Evolutionary conservation across 805 yeast genomes (phyloP).

Genomic region (Ogataea trehalophila): DNA sequence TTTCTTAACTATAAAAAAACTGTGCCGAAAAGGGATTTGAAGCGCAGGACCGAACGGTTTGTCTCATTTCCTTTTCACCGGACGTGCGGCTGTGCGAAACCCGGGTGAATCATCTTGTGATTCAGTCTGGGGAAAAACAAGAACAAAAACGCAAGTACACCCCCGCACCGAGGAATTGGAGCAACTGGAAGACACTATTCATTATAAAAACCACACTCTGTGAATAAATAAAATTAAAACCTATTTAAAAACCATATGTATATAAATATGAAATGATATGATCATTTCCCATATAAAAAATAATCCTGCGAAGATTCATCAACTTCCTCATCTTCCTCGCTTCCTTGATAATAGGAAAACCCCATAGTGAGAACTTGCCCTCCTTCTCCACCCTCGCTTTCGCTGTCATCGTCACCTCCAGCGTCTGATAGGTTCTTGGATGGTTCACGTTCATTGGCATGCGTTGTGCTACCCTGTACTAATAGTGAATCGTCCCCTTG

Average conservation of each 20-base stretch:
- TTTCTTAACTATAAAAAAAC: no score
- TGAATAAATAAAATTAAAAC: no score
- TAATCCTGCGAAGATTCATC: no score
- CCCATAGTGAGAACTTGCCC: conserved; percentile 3
- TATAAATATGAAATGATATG: neutral
- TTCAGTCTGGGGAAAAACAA: no score
- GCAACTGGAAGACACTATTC: no score
- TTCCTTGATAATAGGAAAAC: conserved; percentile 7
- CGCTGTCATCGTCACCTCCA: neutral
- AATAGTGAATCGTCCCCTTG: neutral
- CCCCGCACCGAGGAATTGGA: no score
- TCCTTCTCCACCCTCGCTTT: neutral
- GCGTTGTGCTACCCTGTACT: neutral
- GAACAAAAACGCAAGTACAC: no score
- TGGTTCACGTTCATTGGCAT: no score
- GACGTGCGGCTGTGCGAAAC: neutral
- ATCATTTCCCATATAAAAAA: neutral
- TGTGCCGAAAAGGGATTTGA: no score
- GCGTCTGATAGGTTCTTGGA: neutral
- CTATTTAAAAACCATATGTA: no score
- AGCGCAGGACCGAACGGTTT: no score
- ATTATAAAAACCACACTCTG: no score
- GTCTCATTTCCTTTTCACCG: conserved; percentile 3
- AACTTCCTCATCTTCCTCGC: neutral
- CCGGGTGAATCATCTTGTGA: neutral